A percentile compares a stretch with the other conserved stretches of the same genome.
phyloP scores from a whole-genome alignment of 2,329 filamentous ascomycete genomes.

The Pseudomassariella vexata region DNA sequence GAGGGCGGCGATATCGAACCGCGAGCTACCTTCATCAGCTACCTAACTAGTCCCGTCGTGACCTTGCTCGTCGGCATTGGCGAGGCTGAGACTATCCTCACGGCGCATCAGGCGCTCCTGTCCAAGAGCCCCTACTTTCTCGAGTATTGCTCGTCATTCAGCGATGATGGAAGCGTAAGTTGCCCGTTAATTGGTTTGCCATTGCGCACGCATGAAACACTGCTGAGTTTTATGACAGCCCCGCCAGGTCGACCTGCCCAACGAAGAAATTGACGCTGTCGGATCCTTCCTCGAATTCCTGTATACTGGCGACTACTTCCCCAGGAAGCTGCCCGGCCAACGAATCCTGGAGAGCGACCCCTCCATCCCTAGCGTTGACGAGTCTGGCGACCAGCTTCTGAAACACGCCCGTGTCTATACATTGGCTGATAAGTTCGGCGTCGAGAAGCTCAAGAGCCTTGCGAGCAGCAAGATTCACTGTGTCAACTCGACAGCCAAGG shows the following conservation, averaged over 20 bases:
- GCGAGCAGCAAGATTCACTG: slow-evolving; percentile 89
- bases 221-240: slow-evolving; percentile 30
- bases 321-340: slow-evolving; percentile 56
- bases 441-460: slow-evolving; percentile 64
- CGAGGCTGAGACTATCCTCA: slow-evolving; percentile 57
- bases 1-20: slow-evolving; percentile 28
- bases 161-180: slow-evolving; percentile 54
- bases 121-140: slow-evolving; percentile 69
- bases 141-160: slow-evolving; percentile 56
- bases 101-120: slow-evolving; percentile 75
- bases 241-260: slow-evolving; percentile 61
- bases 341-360: slow-evolving; percentile 66
- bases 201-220: background rate
- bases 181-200: background rate
- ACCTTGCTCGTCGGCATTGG: slow-evolving; percentile 60
- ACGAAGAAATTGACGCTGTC: slow-evolving; percentile 67
- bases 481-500: slow-evolving; percentile 79
- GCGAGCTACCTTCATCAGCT: slow-evolving; percentile 46
- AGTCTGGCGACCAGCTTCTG: slow-evolving; percentile 76
- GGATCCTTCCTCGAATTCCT: slow-evolving; percentile 78
- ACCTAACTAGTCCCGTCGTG: slow-evolving; percentile 64
- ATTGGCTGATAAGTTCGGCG: slow-evolving; percentile 71
- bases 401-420: slow-evolving; percentile 89
- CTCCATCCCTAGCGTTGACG: slow-evolving; percentile 59
- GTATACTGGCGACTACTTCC: slow-evolving; percentile 85